A percentile compares a stretch with the other conserved stretches of the same genome.
These are phyloP conservation scores for Raffaelea ambrosiae DNA, from an alignment of 2,329 filamentous ascomycete genomes.

Conservation along the genomic window DNA sequence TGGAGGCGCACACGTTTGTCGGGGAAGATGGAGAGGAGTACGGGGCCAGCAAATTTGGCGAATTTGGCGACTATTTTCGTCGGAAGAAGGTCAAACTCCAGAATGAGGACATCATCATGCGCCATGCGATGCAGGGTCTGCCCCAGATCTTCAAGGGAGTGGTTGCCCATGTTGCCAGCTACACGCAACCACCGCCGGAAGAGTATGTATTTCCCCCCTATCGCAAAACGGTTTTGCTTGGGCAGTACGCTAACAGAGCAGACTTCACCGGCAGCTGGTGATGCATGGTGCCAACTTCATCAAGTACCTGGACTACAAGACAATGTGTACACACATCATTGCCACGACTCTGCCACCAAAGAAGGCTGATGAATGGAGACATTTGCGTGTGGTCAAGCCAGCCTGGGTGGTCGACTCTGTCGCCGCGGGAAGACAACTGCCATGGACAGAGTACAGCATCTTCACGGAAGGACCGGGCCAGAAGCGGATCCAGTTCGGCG, in stretches of 20 bases:
- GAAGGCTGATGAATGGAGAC: slow-evolving; percentile 79
- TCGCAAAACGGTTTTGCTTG: too few species aligned
- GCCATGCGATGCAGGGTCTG: slow-evolving; percentile 58
- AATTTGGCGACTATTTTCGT: slow-evolving; percentile 85
- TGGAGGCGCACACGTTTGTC: slow-evolving; percentile 61
- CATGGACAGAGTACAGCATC: slow-evolving; percentile 80
- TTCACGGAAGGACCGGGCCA: slow-evolving; percentile 79
- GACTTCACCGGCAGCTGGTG: slow-evolving; percentile 77
- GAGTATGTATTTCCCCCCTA: too few species aligned
- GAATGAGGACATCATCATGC: slow-evolving; percentile 79
- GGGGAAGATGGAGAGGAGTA: slow-evolving; percentile 89
- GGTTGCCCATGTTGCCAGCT: slow-evolving; percentile 88
- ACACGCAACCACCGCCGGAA: slow-evolving; percentile 87
- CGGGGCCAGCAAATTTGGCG: slow-evolving; percentile 74
- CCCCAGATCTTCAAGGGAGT: slow-evolving; percentile 85
- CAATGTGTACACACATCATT: slow-evolving; percentile 90
- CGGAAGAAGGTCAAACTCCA: slow-evolving; percentile 97
- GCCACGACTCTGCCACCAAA: slow-evolving; percentile 85
- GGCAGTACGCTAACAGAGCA: slow-evolving; percentile 17
- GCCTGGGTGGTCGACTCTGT: slow-evolving; percentile 92
- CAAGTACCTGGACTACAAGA: slow-evolving; percentile 93
- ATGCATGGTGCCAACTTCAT: slow-evolving; percentile 90
- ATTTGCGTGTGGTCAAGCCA: slow-evolving; percentile 88
- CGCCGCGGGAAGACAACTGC: slow-evolving; percentile 66
- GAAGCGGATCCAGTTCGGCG: slow-evolving; percentile 59